Evolutionary conservation across 306 rosid genomes (phyloP).

Genomic region (Trifolium subterraneum): DNA sequence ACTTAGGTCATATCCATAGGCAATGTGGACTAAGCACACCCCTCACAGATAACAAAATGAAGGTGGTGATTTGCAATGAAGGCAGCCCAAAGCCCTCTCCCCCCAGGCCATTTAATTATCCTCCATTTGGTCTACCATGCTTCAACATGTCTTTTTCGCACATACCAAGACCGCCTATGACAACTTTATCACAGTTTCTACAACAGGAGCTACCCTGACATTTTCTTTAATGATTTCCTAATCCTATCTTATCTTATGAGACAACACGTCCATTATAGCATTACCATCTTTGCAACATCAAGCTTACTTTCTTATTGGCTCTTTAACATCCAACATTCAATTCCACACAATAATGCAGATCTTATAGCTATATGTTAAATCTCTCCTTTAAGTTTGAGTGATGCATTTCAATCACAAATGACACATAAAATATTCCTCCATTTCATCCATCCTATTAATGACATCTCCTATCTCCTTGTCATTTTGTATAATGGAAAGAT

Average conservation of each 20-base stretch:
- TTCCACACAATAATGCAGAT: neutral
- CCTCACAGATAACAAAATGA: no score
- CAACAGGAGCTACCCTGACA: neutral
- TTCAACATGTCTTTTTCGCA: no score
- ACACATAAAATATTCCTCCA: conserved; percentile 1
- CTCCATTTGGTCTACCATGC: no score
- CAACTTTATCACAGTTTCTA: no score
- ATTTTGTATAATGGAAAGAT: neutral
- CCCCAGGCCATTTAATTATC: no score
- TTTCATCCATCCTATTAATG: neutral
- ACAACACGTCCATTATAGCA: neutral
- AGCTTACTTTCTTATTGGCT: neutral
- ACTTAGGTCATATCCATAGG: no score
- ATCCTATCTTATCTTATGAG: neutral
- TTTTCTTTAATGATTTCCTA: neutral
- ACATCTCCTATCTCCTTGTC: neutral
- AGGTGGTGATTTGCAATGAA: no score
- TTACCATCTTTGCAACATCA: neutral
- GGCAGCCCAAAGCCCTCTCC: no score
- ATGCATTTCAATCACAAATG: neutral
- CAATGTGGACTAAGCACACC: no score
- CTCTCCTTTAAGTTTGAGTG: neutral
- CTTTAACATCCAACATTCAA: neutral
- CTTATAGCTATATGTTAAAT: neutral
- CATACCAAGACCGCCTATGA: no score